Conservation (phyloP, 75 land plant genomes). For the Pinus albicaulis region DNA sequence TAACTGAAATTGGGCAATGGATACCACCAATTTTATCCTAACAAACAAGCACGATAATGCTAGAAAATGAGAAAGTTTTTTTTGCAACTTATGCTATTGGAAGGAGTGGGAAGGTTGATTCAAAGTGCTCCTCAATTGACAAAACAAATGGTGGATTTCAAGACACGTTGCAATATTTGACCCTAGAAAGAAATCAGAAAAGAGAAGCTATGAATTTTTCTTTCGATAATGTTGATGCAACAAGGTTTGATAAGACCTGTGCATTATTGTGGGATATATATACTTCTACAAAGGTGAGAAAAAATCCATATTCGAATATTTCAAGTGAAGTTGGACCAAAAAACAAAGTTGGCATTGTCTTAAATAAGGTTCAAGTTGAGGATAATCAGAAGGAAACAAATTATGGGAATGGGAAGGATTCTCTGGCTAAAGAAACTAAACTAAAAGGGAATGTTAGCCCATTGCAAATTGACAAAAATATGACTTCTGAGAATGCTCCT, state of each 20-base stretch:
- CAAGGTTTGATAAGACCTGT: constrained; percentile 22
- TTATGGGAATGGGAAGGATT: no score
- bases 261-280: no score
- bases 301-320: no score
- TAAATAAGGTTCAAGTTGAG: no score
- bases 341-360: no score
- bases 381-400: no score
- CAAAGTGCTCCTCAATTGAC: constrained; percentile 78
- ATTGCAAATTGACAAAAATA: no score
- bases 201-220: constrained; percentile 98
- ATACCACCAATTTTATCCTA: constrained; percentile 82
- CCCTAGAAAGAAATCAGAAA: constrained; percentile 91
- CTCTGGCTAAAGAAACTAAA: no score
- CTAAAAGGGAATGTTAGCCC: no score
- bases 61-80: constrained; percentile 77
- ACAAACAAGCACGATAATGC: constrained; percentile 41
- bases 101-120: constrained; percentile 83
- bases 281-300: no score
- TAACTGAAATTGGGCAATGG: constrained; percentile 99
- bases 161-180: constrained; percentile 91
- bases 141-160: constrained; percentile 93
- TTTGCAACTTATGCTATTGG: constrained; percentile 83
- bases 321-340: no score
- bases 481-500: no score
- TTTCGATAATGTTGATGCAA: constrained; percentile 94